These are phyloP conservation scores for Phylloporus sp. DNA, from an alignment of 768 basidiomycete genomes.

Conservation along the genomic window DNA sequence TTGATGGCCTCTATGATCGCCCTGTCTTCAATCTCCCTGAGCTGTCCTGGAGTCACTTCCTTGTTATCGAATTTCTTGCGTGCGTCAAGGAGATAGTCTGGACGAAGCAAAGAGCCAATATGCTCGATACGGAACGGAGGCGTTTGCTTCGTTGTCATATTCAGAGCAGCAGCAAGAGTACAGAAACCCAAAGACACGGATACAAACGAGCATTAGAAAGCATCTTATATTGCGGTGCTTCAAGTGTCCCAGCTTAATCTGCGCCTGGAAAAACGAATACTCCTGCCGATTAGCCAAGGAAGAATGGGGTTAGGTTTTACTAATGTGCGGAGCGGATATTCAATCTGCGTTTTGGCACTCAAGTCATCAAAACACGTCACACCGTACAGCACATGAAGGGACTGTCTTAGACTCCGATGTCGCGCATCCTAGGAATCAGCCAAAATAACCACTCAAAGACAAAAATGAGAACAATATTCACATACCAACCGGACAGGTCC, in stretches of 20 bases:
- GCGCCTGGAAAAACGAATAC: background rate
- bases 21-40: conserved; percentile 36
- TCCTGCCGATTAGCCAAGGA: no score
- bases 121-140: conserved; percentile 48
- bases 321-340: no score
- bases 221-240: background rate
- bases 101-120: conserved; percentile 43
- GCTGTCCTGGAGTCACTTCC: conserved; percentile 33
- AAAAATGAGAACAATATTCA: no score
- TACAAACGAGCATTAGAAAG: background rate
- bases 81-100: conserved; percentile 36
- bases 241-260: background rate
- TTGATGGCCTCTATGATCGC: conserved; percentile 35
- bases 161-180: background rate
- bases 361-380: no score
- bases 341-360: no score
- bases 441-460: no score
- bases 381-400: no score
- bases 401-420: no score
- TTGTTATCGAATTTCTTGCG: conserved; percentile 34
- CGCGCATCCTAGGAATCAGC: no score
- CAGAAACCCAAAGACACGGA: background rate
- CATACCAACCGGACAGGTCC: no score
- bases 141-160: conserved; percentile 20
- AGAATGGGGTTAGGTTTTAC: no score